Evolutionary conservation across 1,284 basidiomycete species (phyloP), one percentile per base, ranked within the genome.

Genomic region (Moesziomyces aphidis): DNA sequence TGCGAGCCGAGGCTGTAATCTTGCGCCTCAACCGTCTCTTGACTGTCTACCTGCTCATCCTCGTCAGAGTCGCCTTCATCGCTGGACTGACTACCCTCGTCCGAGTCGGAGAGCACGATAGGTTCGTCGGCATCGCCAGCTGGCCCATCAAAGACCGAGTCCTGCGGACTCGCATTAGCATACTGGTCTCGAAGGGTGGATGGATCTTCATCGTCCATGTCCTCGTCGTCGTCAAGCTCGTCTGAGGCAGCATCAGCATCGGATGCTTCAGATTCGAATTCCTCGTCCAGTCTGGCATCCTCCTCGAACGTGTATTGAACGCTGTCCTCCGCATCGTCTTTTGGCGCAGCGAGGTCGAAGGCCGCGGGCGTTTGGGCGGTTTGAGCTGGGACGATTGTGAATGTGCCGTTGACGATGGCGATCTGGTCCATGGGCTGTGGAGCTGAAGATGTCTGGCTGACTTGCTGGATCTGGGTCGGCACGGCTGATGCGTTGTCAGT

Each of bases 21-120:
- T 42, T 42, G 13, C 24, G 9, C 50, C 5, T 56, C 50, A 13
- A 22, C 23, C 9, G 48, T 23, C 11, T 22, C 47, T 50, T 31
- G 45, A 3, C 28, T 7, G 11, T 39, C 21, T 13, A n/a, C 50
- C 10, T 39, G 24, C 3, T 54, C 46, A n/a, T 48, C 57, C 21
- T n/a, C 42, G 4, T 43, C 54, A 4, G 63, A 36, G 10, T 50
- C 55, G 28, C 43, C 54, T 9, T 36, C 36, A 1, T 36, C 19
- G 50, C 24, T 49, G 7, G 47, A 39, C 5, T 53, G 57, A 8
- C 48, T 50, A 24, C 55, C 53, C 17, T 63, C 60, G 23, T 72
- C 72, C 34, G 72, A 74, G 56, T 74, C 72, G 3, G 66, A 74
- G 9, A 74, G 56, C 4, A 74, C 72, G 46, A 74, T 74, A 19